Evolutionary conservation across 2,329 filamentous ascomycete species (phyloP).

Genomic region (Penicillium sp.): DNA sequence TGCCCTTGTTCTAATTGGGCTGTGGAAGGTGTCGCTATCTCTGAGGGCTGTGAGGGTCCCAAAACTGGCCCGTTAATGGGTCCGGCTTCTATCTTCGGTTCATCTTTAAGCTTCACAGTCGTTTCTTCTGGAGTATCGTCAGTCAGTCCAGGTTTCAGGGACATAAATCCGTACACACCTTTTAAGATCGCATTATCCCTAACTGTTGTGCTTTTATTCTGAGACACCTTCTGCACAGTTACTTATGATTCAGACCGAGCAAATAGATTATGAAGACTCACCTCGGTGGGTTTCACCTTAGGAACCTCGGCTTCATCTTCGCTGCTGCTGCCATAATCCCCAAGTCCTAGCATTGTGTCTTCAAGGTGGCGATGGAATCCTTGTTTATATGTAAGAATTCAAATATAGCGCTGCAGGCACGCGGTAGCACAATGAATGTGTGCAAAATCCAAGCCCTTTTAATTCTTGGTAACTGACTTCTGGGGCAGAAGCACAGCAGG

Average conservation of each 20-base stretch:
- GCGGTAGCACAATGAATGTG: background rate
- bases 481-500: background rate
- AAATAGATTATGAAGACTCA: conserved; percentile 13
- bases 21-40: conserved; percentile 15
- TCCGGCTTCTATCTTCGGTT: conserved; percentile 2
- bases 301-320: conserved; percentile 36
- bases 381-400: background rate
- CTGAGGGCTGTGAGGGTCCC: conserved; percentile 32
- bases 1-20: conserved; percentile 18
- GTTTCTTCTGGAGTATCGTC: background rate
- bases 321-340: conserved; percentile 43
- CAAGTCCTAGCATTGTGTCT: conserved; percentile 37
- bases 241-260: background rate
- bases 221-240: background rate
- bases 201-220: background rate
- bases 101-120: background rate
- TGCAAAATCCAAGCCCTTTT: background rate
- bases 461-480: background rate
- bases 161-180: background rate
- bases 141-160: background rate
- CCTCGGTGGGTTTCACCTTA: conserved; percentile 19
- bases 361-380: background rate
- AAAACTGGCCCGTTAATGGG: conserved; percentile 28
- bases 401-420: background rate
- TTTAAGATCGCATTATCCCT: background rate